Conservation (phyloP, 1,284 basidiomycete genomes). For the Apiotrichum montevideense region DNA sequence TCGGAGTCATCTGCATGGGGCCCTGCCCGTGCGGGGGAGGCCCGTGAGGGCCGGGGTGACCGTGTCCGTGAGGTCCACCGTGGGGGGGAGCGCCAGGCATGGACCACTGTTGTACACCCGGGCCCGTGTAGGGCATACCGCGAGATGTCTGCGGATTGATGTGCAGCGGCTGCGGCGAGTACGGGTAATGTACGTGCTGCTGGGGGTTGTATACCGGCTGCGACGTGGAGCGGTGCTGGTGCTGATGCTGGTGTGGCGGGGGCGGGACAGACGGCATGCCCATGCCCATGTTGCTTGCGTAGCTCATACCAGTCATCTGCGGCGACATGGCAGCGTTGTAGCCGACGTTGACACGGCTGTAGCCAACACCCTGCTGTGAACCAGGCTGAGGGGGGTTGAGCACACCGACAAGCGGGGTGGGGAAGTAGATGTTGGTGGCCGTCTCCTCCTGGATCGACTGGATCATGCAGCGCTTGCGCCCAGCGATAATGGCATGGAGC, state of each 20-base stretch:
- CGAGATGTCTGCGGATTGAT: slow-evolving; percentile 35
- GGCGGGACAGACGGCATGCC: slow-evolving; percentile 15
- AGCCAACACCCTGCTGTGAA: slow-evolving; percentile 28
- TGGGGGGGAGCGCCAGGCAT: slow-evolving; percentile 15
- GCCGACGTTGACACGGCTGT: slow-evolving; percentile 23
- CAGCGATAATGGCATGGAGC: slow-evolving; percentile 84
- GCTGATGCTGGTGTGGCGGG: slow-evolving; percentile 19
- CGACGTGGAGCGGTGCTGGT: slow-evolving; percentile 17
- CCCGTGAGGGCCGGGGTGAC: slow-evolving; percentile 13
- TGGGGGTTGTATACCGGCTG: slow-evolving; percentile 40
- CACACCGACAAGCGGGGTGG: slow-evolving; percentile 81
- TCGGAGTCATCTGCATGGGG: slow-evolving; percentile 32
- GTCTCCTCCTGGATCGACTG: slow-evolving; percentile 97
- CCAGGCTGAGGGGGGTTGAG: slow-evolving; percentile 48
- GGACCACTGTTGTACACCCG: slow-evolving; percentile 31
- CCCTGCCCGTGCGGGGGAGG: slow-evolving; percentile 19
- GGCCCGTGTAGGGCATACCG: slow-evolving; percentile 39
- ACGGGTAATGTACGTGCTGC: slow-evolving; percentile 42
- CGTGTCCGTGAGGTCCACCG: slow-evolving; percentile 2
- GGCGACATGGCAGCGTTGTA: slow-evolving; percentile 20
- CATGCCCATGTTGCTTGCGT: slow-evolving; percentile 15
- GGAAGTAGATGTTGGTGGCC: slow-evolving; percentile 91
- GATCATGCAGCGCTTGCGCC: slow-evolving; percentile 77
- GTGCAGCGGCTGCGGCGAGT: slow-evolving; percentile 38
- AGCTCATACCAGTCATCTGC: slow-evolving; percentile 24